Evolutionary conservation across 2,329 filamentous ascomycete species (phyloP).

Genomic region (Fusarium nygamai): DNA sequence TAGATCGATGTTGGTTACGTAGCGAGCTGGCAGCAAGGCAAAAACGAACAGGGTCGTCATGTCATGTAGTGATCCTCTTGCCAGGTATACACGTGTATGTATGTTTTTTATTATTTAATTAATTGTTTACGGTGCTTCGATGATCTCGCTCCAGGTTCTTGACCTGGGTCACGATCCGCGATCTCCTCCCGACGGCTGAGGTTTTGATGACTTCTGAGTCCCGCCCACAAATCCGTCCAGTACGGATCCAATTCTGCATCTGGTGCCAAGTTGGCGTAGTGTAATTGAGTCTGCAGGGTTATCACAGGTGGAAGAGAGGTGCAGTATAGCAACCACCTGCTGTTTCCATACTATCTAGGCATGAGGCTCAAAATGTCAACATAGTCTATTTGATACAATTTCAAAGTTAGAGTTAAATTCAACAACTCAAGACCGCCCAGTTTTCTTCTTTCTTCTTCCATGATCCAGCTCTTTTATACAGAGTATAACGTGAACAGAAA

Average conservation of each 20-base stretch:
- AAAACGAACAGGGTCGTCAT: slow-evolving; percentile 6
- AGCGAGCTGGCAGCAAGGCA: slow-evolving; percentile 21
- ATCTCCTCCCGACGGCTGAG: slow-evolving; percentile 21
- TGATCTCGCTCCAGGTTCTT: background rate
- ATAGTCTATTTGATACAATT: background rate
- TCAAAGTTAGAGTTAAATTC: background rate
- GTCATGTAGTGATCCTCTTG: background rate
- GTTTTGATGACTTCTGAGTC: slow-evolving; percentile 14
- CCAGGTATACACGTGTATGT: background rate
- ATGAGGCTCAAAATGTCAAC: background rate
- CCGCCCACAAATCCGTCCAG: slow-evolving; percentile 16
- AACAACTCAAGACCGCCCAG: too few relatives aligned
- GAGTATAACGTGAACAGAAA: background rate
- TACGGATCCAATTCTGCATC: slow-evolving; percentile 34
- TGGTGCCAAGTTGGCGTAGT: slow-evolving; percentile 31
- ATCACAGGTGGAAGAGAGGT: slow-evolving; percentile 26
- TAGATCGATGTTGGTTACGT: slow-evolving; percentile 28
- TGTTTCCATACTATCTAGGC: background rate
- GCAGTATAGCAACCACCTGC: slow-evolving; percentile 17
- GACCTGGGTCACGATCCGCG: slow-evolving; percentile 8
- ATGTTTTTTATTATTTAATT: background rate
- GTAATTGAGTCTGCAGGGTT: slow-evolving; percentile 38
- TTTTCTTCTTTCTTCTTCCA: background rate
- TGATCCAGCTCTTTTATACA: slow-evolving; percentile 1
- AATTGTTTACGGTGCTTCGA: background rate